Evolutionary conservation across 495 filamentous ascomycete genomes (phyloP), one percentile per base, ranked within the genome.

Genomic region (Barbatosphaeria neglecta): DNA sequence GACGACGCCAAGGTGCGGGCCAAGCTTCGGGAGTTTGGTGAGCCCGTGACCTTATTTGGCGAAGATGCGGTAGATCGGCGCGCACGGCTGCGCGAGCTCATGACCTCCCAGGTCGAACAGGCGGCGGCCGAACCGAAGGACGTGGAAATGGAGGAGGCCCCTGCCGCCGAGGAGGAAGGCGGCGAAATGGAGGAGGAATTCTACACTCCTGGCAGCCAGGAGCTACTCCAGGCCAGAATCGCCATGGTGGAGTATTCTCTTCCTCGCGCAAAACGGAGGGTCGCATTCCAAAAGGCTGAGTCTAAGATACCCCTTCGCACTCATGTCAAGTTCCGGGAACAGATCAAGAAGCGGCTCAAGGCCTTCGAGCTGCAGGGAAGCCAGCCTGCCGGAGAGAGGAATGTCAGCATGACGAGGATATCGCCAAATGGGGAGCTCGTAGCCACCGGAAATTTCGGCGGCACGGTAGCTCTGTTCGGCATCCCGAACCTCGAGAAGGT

Each of bases 21-120:
- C 20, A 80, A 80, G 28, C 68, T 97, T 44, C 82, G 93, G 54
- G 82, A 90, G 53, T 71, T 95, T 28, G 86, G 84, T 10, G 82
- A 99, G 59, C 93, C 92, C 2, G 83, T 97, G 46, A 99, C 93
- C 5, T 73, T 97, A 0, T 99, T 99, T 54, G 92, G 87, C 38
- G 92, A 99, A 72, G 89, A 87, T 6, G 84, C 83, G 0, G 80
- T 71, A 6, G 90, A 97, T 53, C 72, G 92, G 47, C 75, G 92
- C 67, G 92, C 96, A 50, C 77, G 92, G 46, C 60, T 99, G 49
- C 80, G 92, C 55, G 84, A 87, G 58, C 67, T 97, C 0, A 69
- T 97, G 35, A 82, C 82, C 3, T 75, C 77, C 27, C 69, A 86
- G 48, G 77, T 79, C n/a, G 87, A 93, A 51, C 67, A 69, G 4